Conservation (phyloP, 331 rosid species). For the Phaseolus coccineus region DNA sequence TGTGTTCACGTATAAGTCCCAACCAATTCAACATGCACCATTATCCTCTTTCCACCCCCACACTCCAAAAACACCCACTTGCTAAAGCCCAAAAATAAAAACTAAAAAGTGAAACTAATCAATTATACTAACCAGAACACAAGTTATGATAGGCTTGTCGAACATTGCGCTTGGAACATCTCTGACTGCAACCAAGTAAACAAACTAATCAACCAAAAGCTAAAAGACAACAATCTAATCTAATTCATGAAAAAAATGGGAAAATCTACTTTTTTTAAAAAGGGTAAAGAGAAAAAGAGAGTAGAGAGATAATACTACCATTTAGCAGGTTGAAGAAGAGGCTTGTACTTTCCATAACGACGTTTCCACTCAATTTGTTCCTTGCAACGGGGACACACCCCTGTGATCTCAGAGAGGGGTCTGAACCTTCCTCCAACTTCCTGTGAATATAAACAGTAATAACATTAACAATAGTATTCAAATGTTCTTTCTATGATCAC, state of each 20-base stretch:
- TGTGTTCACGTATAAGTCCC: slow-evolving; percentile 1
- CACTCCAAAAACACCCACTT: slow-evolving; percentile 10
- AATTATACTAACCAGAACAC: slow-evolving; percentile 65
- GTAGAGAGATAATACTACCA: slow-evolving; percentile 49
- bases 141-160: slow-evolving; percentile 96
- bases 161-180: slow-evolving; percentile 80
- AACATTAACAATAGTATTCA: background rate
- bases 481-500: background rate
- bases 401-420: slow-evolving; percentile 82
- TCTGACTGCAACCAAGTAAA: slow-evolving; percentile 64
- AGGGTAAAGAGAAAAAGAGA: background rate
- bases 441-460: slow-evolving; percentile 42
- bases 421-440: slow-evolving; percentile 88
- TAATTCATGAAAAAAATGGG: no score
- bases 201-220: background rate
- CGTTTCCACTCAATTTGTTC: slow-evolving; percentile 98
- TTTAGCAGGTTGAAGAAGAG: slow-evolving; percentile 81
- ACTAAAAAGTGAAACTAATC: background rate
- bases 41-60: slow-evolving; percentile 15
- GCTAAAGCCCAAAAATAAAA: background rate
- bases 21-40: slow-evolving; percentile 17
- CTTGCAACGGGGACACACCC: slow-evolving; percentile 89
- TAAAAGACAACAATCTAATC: background rate
- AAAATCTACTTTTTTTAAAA: background rate
- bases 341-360: slow-evolving; percentile 90